phyloP scores from a whole-genome alignment of 306 rosid genomes.

The Hippophae tibetana region DNA sequence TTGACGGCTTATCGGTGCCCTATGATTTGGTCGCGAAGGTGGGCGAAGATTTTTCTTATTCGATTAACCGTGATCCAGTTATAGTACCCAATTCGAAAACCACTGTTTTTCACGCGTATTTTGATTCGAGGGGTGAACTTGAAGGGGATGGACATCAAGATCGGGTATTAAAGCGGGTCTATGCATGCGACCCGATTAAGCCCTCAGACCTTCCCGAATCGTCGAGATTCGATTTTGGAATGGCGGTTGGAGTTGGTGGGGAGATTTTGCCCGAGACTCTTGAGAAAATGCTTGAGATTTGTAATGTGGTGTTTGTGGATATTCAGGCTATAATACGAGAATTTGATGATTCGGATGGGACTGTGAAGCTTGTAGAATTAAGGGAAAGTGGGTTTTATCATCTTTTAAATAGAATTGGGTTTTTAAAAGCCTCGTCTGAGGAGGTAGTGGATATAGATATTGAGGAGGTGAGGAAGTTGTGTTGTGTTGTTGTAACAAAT shows the following conservation, averaged over 20 bases:
- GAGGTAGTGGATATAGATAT: constrained; percentile 58
- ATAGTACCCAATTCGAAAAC: constrained; percentile 36
- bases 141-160: constrained; percentile 32
- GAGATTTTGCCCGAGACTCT: constrained; percentile 80
- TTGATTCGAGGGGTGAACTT: constrained; percentile 22
- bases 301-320: constrained; percentile 62
- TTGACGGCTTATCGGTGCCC: constrained; percentile 47
- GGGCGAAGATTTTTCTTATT: constrained; percentile 57
- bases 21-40: constrained; percentile 56
- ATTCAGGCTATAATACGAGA: constrained; percentile 68
- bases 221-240: constrained; percentile 44
- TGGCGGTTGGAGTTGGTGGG: constrained; percentile 91
- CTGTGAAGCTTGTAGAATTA: constrained; percentile 57
- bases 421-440: constrained; percentile 75
- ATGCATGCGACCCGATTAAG: constrained; percentile 47
- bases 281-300: constrained; percentile 55
- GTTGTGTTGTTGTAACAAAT: constrained; percentile 77
- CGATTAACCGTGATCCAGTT: constrained; percentile 35
- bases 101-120: constrained; percentile 75
- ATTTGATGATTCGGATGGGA: constrained; percentile 53
- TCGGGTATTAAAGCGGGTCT: constrained; percentile 49
- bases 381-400: constrained; percentile 66
- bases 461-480: constrained; percentile 60
- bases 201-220: constrained; percentile 47
- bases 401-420: constrained; percentile 52